Conservation (phyloP, 2,329 filamentous ascomycete species). For the Cladosporium halotolerans region DNA sequence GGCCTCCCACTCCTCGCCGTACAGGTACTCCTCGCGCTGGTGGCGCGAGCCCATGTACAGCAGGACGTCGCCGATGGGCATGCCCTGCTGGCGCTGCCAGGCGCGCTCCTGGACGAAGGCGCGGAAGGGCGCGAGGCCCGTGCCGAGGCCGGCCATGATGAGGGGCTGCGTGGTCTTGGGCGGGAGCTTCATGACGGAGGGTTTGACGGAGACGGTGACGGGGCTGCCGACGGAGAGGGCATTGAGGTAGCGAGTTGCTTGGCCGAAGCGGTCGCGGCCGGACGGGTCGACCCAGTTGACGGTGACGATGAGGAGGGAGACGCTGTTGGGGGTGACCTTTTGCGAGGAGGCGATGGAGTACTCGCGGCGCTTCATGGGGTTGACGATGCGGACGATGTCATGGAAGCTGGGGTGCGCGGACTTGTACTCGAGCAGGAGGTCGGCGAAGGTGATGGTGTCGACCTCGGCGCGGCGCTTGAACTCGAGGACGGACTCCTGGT, state of each 20-base stretch:
- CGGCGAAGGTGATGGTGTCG: conserved; percentile 85
- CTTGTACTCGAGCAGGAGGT: conserved; percentile 80
- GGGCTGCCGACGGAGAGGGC: conserved; percentile 65
- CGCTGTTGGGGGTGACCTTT: conserved; percentile 82
- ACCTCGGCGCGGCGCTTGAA: conserved; percentile 90
- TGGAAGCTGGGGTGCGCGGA: conserved; percentile 85
- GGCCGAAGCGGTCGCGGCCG: conserved; percentile 83
- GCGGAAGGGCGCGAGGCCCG: conserved; percentile 96
- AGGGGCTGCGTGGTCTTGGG: conserved; percentile 79
- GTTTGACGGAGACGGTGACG: conserved; percentile 91
- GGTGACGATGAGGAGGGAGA: conserved; percentile 93
- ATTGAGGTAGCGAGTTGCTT: conserved; percentile 87
- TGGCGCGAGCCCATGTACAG: conserved; percentile 96
- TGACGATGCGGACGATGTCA: conserved; percentile 80
- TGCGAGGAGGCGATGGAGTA: conserved; percentile 99
- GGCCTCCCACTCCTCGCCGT: conserved; percentile 98
- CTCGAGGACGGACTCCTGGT: conserved; percentile 71
- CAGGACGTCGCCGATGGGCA: conserved; percentile 86
- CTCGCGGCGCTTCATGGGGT: conserved; percentile 89
- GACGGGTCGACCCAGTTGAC: conserved; percentile 89
- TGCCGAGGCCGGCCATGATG: conserved; percentile 99
- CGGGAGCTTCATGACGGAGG: conserved; percentile 98
- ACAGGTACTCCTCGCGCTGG: conserved; percentile 97
- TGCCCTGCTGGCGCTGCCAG: conserved; percentile 95
- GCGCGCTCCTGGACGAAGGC: conserved; percentile 97